Percentiles rank a stretch among this genome's conserved stretches.
Conservation (phyloP, 2,329 filamentous ascomycete species). For the Aspergillus quadrilineatus region DNA sequence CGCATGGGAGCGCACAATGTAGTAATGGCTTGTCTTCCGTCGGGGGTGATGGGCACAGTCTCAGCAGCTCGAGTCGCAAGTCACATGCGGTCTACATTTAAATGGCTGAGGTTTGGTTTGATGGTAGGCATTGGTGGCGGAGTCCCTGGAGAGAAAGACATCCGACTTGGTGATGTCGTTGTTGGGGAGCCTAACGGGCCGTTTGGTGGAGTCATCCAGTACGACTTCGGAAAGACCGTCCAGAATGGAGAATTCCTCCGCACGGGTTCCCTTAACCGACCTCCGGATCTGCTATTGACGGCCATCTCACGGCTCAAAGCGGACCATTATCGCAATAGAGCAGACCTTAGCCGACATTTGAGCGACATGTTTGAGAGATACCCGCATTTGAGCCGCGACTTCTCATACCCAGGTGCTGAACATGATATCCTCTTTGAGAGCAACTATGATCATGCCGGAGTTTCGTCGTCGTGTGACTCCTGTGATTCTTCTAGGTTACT, state of each 20-base stretch:
- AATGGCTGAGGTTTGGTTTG: constrained; percentile 28
- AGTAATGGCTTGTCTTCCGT: constrained; percentile 11
- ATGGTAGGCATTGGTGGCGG: constrained; percentile 48
- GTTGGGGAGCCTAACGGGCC: constrained; percentile 20
- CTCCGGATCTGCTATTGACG: constrained; percentile 3
- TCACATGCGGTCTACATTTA: constrained; percentile 21
- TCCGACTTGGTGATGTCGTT: constrained; percentile 33
- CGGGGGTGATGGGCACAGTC: constrained; percentile 26
- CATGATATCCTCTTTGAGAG: not conserved
- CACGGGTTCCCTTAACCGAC: constrained; percentile 1
- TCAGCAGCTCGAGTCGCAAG: constrained; percentile 18
- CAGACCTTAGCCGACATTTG: not conserved
- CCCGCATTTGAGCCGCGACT: not conserved
- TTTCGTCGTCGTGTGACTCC: not conserved
- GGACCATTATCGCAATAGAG: not conserved
- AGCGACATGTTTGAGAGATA: not conserved
- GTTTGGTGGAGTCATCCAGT: constrained; percentile 29
- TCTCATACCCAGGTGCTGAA: not conserved
- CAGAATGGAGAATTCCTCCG: not conserved
- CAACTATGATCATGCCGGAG: not conserved
- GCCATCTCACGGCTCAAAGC: not conserved
- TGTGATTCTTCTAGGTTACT: not conserved
- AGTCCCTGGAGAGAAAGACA: constrained; percentile 25
- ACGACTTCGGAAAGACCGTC: constrained; percentile 27
- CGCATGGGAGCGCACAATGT: constrained; percentile 11